These are phyloP conservation scores for Xerocomus brunneocitrinus DNA, from an alignment of 768 basidiomycete genomes.

Conservation along the genomic window DNA sequence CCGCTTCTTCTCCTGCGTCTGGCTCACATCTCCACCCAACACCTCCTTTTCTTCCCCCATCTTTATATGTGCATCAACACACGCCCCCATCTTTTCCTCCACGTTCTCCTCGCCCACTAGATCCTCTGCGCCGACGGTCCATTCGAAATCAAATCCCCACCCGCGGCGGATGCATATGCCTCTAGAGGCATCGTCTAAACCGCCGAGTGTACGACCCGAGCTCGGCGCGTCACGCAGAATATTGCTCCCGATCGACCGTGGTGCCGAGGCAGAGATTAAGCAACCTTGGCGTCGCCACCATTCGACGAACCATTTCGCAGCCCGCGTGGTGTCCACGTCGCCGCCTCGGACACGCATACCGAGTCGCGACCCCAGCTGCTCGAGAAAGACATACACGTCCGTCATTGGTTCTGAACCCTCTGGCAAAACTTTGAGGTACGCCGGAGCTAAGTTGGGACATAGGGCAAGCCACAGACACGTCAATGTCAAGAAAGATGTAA, in stretches of 20 bases:
- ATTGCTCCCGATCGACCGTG: slow-evolving; percentile 16
- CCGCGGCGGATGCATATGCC: slow-evolving; percentile 41
- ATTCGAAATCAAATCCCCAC: slow-evolving; percentile 86
- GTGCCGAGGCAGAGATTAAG: slow-evolving; percentile 45
- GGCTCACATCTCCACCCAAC: slow-evolving; percentile 56
- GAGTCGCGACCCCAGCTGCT: slow-evolving; percentile 64
- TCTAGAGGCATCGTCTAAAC: neutral
- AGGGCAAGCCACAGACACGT: neutral
- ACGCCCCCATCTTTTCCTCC: slow-evolving; percentile 65
- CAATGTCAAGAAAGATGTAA: slow-evolving; percentile 1
- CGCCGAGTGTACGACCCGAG: neutral
- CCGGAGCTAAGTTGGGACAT: slow-evolving; percentile 47
- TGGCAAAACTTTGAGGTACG: slow-evolving; percentile 62
- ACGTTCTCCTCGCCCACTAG: slow-evolving; percentile 29
- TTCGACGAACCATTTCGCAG: slow-evolving; percentile 75
- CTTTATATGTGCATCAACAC: slow-evolving; percentile 55
- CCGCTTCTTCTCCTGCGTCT: slow-evolving; percentile 68
- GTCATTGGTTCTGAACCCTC: slow-evolving; percentile 50
- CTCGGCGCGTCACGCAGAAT: neutral
- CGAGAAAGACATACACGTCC: slow-evolving; percentile 64
- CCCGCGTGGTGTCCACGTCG: slow-evolving; percentile 61
- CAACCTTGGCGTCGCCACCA: slow-evolving; percentile 85
- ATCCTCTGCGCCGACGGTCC: slow-evolving; percentile 35
- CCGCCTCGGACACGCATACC: slow-evolving; percentile 83
- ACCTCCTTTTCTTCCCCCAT: slow-evolving; percentile 44